These are phyloP conservation scores for Scedosporium dehoogii DNA, from an alignment of 2,329 filamentous ascomycete species.

Conservation along the genomic window DNA sequence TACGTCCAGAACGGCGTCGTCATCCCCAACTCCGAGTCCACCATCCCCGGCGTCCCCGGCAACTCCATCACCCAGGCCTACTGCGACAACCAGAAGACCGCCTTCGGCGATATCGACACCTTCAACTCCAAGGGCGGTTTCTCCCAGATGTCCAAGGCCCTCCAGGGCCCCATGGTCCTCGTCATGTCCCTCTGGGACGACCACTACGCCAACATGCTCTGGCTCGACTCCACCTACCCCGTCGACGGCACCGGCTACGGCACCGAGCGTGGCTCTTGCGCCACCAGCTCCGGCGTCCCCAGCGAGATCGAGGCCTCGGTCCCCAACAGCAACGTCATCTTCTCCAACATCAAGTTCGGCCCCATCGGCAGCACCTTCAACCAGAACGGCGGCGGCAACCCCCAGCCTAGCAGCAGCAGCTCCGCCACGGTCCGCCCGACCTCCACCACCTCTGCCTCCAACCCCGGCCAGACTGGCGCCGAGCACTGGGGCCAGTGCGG, in stretches of 20 bases:
- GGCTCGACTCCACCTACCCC: slow-evolving; percentile 62
- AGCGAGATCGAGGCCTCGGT: slow-evolving; percentile 33
- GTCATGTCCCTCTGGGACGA: slow-evolving; percentile 52
- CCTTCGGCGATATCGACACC: slow-evolving; percentile 42
- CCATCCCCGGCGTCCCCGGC: slow-evolving; percentile 26
- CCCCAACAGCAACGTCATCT: slow-evolving; percentile 41
- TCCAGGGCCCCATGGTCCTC: slow-evolving; percentile 34
- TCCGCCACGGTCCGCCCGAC: not conserved
- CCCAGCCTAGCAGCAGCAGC: not conserved
- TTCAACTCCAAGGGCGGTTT: slow-evolving; percentile 50
- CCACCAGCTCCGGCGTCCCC: slow-evolving; percentile 40
- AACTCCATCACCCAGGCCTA: slow-evolving; percentile 45
- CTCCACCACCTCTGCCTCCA: not conserved
- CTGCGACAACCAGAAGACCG: slow-evolving; percentile 48
- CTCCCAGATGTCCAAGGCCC: slow-evolving; percentile 39
- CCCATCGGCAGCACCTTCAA: slow-evolving; percentile 43
- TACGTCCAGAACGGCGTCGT: slow-evolving; percentile 54
- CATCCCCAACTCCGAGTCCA: slow-evolving; percentile 41
- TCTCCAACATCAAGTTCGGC: slow-evolving; percentile 50
- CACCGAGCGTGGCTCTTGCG: slow-evolving; percentile 43
- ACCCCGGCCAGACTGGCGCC: not conserved
- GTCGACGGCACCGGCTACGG: slow-evolving; percentile 34
- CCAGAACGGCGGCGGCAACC: not conserved
- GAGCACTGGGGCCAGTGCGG: slow-evolving; percentile 15
- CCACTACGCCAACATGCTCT: slow-evolving; percentile 60